A percentile compares a stretch with the other conserved stretches of the same genome.
Conservation (phyloP, 202 grass and related monocot genomes). For the Eragrostis tef region DNA sequence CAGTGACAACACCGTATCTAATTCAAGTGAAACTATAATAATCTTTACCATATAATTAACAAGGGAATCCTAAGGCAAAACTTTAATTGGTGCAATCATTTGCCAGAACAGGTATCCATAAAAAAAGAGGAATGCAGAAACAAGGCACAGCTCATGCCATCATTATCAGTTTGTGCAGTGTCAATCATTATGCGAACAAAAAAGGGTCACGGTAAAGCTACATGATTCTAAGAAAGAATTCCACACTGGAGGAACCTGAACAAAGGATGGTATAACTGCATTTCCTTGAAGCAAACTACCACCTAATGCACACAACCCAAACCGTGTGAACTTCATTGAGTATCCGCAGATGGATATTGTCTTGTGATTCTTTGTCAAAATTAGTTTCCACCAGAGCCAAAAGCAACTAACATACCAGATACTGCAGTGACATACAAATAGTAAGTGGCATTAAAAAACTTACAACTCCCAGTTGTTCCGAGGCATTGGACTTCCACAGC, state of each 20-base stretch:
- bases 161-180: background rate
- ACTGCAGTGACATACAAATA: conserved; percentile 29
- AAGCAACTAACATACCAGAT: conserved; percentile 16
- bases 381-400: background rate
- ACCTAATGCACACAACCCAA: background rate
- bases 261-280: background rate
- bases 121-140: background rate
- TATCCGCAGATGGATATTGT: background rate
- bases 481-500: conserved; percentile 88
- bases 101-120: background rate
- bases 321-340: conserved; percentile 7
- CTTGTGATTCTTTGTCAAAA: conserved; percentile 8
- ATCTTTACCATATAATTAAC: background rate
- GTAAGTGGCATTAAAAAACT: conserved; percentile 34
- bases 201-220: conserved; percentile 22
- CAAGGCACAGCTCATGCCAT: background rate
- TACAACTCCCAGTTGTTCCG: conserved; percentile 96
- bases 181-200: background rate
- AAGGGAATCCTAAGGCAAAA: background rate
- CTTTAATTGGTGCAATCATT: background rate
- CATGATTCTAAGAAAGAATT: conserved; percentile 7
- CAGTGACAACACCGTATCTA: background rate
- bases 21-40: background rate
- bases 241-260: conserved; percentile 1
- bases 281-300: background rate